These are phyloP conservation scores for Dothistroma septosporum DNA, from an alignment of 2,329 filamentous ascomycete genomes.

Conservation along the genomic window DNA sequence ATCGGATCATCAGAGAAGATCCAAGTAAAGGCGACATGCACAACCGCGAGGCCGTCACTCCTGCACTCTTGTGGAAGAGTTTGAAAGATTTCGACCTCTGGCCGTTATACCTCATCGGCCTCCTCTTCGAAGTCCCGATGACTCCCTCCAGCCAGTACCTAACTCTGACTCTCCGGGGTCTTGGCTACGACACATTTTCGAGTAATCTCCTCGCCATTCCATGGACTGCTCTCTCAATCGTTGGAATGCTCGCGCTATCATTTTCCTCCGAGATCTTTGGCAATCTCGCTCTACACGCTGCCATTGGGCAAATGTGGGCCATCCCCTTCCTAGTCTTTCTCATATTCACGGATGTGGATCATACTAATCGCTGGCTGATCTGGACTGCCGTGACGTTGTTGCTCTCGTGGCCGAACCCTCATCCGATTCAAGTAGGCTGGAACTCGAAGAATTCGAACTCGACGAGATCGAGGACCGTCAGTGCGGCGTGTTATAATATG, in stretches of 20 bases:
- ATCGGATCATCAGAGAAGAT: conserved; percentile 60
- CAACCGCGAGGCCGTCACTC: conserved; percentile 53
- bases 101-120: conserved; percentile 50
- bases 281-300: conserved; percentile 47
- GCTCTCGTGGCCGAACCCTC: conserved; percentile 40
- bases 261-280: conserved; percentile 48
- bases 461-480: conserved; percentile 41
- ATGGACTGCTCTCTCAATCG: conserved; percentile 17
- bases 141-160: conserved; percentile 46
- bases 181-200: conserved; percentile 52
- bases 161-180: conserved; percentile 33
- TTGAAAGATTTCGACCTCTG: conserved; percentile 56
- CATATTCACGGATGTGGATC: conserved; percentile 27
- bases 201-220: conserved; percentile 61
- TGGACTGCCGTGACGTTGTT: conserved; percentile 37
- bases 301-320: conserved; percentile 38
- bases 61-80: conserved; percentile 47
- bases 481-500: conserved; percentile 40
- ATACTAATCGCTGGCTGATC: conserved; percentile 39
- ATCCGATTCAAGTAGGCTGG: conserved; percentile 42
- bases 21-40: conserved; percentile 59
- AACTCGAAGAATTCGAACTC: conserved; percentile 40
- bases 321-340: conserved; percentile 37
- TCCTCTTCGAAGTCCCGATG: conserved; percentile 43
- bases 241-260: conserved; percentile 45